Conservation (phyloP, 2,329 filamentous ascomycete genomes). For the Cladosporium sp. region DNA sequence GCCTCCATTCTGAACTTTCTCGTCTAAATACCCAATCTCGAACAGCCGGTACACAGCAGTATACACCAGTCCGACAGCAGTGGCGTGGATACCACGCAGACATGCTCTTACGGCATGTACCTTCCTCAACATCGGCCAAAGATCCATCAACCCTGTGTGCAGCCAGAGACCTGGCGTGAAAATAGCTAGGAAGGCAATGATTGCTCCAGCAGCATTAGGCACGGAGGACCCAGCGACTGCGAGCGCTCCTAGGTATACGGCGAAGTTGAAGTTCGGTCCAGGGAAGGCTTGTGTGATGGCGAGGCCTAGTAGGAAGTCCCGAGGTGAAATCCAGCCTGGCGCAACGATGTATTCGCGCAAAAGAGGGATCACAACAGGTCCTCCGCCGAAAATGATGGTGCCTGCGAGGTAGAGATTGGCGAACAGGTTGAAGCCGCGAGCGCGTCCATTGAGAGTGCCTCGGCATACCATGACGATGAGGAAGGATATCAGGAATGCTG, state of each 20-base stretch:
- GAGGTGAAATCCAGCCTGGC: slow-evolving; percentile 63
- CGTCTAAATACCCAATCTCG: slow-evolving; percentile 40
- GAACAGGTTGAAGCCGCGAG: slow-evolving; percentile 58
- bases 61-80: slow-evolving; percentile 40
- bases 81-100: slow-evolving; percentile 38
- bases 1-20: slow-evolving; percentile 31
- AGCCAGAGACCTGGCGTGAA: slow-evolving; percentile 38
- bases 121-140: slow-evolving; percentile 36
- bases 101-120: slow-evolving; percentile 32
- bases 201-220: slow-evolving; percentile 31
- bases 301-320: slow-evolving; percentile 68
- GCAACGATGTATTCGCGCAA: slow-evolving; percentile 50
- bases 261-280: slow-evolving; percentile 56
- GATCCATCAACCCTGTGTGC: slow-evolving; percentile 32
- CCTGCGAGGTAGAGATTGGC: slow-evolving; percentile 70
- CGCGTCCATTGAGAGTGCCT: slow-evolving; percentile 34
- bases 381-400: slow-evolving; percentile 50
- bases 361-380: slow-evolving; percentile 42
- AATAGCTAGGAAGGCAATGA: slow-evolving; percentile 36
- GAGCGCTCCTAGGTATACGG: slow-evolving; percentile 39
- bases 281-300: slow-evolving; percentile 69
- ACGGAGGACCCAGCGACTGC: slow-evolving; percentile 27
- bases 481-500: slow-evolving; percentile 52
- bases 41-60: slow-evolving; percentile 43
- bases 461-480: slow-evolving; percentile 50